Evolutionary conservation across 352 stramenopile genomes (phyloP).

Genomic region (Phytophthora fragariaefolia): DNA sequence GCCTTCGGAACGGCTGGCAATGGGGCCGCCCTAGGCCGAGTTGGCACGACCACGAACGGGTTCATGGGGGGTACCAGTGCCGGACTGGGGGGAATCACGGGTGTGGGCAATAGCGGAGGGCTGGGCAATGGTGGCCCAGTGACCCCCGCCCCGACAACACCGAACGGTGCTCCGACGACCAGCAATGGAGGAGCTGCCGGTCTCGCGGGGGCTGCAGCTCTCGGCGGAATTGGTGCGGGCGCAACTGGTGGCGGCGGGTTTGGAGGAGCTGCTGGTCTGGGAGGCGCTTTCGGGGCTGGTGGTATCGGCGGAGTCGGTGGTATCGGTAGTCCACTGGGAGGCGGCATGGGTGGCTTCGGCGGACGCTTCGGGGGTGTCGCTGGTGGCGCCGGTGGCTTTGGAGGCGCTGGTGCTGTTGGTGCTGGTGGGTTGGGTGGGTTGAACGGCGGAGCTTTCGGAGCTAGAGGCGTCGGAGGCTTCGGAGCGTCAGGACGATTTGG

Average conservation of each 20-base stretch:
- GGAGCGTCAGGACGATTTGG: too few relatives aligned
- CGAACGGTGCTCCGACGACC: background rate
- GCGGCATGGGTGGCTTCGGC: background rate
- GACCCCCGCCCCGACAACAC: background rate
- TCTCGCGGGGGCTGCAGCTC: background rate
- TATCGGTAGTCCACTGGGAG: background rate
- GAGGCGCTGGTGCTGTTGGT: too few relatives aligned
- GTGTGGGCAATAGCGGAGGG: background rate
- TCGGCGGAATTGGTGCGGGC: background rate
- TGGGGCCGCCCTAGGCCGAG: background rate
- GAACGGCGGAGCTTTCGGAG: too few relatives aligned
- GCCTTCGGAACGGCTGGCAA: slow-evolving; percentile 12
- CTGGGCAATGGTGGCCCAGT: background rate
- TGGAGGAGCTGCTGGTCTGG: background rate
- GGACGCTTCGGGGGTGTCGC: background rate
- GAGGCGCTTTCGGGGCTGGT: background rate
- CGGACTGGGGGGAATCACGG: background rate
- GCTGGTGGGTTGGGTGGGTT: too few relatives aligned
- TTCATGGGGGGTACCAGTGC: background rate
- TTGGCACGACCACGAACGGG: background rate
- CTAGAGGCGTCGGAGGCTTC: too few relatives aligned
- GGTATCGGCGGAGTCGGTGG: background rate
- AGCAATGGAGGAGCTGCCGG: background rate
- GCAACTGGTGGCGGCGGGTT: background rate
- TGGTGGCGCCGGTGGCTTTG: too few relatives aligned